Base-by-base conservation (phyloP, 2,329 filamentous ascomycete genomes). In the Kalaharituber pfeilii region DNA sequence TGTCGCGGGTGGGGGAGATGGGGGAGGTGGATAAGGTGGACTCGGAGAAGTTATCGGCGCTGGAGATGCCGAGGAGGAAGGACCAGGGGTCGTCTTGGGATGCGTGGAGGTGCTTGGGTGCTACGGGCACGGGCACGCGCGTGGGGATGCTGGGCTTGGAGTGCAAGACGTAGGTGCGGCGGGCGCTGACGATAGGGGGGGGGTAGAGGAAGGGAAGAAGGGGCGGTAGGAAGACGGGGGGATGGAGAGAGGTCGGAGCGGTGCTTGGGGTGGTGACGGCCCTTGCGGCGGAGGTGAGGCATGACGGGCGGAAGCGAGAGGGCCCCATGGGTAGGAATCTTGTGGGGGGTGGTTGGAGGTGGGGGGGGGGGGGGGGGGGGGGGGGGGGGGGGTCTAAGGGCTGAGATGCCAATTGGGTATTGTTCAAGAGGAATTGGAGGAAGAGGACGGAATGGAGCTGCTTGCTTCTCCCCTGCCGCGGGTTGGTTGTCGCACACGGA, bases 51-150 rank as follows among this genome's bases (percentile, higher is more conserved):
- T 5, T 4, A 22, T 47, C 27, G 20, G 13, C 4, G 50, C 29
- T 18, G 9, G 20, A 28, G n/a, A 30, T 9, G 8, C 50, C 52
- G 47, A 58, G 53, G 1, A 60, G 59, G 52, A 61, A 60, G 15
- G 53, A 52, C 59, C 59, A 61, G 5, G 59, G 58, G 28, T 61
- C 59, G 1, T 39, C 26, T 30, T 6, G 24, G 15, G n/a, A 36
- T 28, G 8, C 13, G 18, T 36, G 33, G 36, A 11, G 11, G 51
- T 26, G 13, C 4, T 25, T 11, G 45, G 45, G 5, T 8, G 5
- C 2, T 4, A n/a, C 13, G 15, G 13, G 53, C 22, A 54, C 50
- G 5, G 56, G 58, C n/a, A n/a, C n/a, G n/a, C n/a, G n/a, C n/a
- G n/a, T n/a, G 44, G 56, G 54, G 18, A 39, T 25, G 39, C 39